Evolutionary conservation across 192 early-diverging fungal genomes (phyloP), one percentile per base, ranked within the genome.

Genomic region (Coemansia sp.): DNA sequence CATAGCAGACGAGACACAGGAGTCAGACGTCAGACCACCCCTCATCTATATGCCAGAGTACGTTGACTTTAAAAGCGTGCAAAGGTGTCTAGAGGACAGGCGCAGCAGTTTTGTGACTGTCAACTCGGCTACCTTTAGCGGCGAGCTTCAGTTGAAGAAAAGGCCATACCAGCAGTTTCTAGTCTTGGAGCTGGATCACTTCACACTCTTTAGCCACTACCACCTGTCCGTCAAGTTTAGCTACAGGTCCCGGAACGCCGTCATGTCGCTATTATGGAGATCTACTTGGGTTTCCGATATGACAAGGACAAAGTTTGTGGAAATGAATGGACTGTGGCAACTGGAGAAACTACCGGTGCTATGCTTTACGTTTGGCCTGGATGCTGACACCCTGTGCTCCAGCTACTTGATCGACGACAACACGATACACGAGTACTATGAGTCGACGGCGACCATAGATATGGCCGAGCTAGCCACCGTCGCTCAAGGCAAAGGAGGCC

Each of bases 211-310:
- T 40, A 43, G 23, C 19, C 21, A 14, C 10, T 14, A 43, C 16
- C 10, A 46, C 14, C 23, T 19, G 28, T 40, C 62, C 38, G 14
- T 63, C 62, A 63, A 63, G 40, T 63, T 63, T 46, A 26, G 16
- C 62, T 63, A 63, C 62, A 40, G 28, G 62, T 43, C 62, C 14
- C 28, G 39, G 16, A 63, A 63, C 62, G 42, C 42, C 40, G 62
- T 11, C 40, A 63, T 63, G 62, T 43, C 62, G 14, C 16, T 28
- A n/a, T 11, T 44, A 21, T 60, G 32, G 40, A 46, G 62, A 6
- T 9, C 13, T 21, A 11, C 4, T 16, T 44, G 17, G 14, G 0
- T 44, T 16, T 16, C 42, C 1, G 42, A 63, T 5, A 28, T 63
- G 40, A 17, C 38, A 5, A 7, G 0, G 4, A 63, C 40, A 30